Evolutionary conservation across 2,329 filamentous ascomycete genomes (phyloP).

Genomic region (Nemania diffusa): DNA sequence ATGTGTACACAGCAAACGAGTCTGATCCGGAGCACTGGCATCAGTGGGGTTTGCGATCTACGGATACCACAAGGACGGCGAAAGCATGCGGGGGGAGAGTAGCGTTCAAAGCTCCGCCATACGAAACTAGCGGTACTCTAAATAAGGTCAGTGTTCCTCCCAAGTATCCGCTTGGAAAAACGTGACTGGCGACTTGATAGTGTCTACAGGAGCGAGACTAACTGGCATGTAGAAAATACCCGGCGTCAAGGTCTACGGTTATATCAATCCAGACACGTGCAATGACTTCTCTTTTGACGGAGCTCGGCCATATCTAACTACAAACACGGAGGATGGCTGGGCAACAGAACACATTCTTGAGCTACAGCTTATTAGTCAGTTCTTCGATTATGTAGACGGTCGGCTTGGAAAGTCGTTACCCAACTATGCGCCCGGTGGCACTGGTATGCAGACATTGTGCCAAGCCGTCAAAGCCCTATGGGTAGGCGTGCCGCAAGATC

Average conservation of each 20-base stretch:
- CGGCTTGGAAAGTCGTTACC: background rate
- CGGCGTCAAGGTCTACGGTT: background rate
- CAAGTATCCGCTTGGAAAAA: background rate
- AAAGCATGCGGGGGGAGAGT: background rate
- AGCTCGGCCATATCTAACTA: background rate
- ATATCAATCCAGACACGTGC: background rate
- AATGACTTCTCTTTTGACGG: conserved; percentile 7
- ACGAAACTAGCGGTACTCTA: conserved; percentile 4
- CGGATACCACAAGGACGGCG: background rate
- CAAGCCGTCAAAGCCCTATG: conserved; percentile 8
- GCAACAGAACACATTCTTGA: conserved; percentile 18
- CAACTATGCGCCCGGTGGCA: background rate
- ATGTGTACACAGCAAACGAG: background rate
- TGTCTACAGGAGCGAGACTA: background rate
- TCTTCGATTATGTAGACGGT: conserved; percentile 3
- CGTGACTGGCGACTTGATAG: background rate
- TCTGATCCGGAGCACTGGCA: conserved; percentile 7
- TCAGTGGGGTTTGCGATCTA: background rate
- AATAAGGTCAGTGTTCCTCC: background rate
- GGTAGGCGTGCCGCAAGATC: background rate
- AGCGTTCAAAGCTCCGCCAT: background rate
- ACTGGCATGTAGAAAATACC: background rate
- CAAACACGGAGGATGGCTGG: background rate
- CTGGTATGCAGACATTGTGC: conserved; percentile 1
- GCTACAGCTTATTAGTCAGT: conserved; percentile 2